Conservation (phyloP, 129 eudicot genomes). For the Chrysanthemum makinoi region DNA sequence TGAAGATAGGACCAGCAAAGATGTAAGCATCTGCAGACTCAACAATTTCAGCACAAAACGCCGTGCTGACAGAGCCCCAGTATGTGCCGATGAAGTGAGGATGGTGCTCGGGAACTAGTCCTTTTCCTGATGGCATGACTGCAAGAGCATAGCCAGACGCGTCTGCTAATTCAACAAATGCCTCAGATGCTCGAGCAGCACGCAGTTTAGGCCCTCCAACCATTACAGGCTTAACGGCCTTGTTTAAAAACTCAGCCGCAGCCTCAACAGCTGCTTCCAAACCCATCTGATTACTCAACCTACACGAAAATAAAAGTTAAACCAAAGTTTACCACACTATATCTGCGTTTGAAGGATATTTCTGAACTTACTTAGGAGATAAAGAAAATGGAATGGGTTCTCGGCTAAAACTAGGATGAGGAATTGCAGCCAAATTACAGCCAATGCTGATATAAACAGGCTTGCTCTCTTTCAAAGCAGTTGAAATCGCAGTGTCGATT, state of each 20-base stretch:
- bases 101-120: conserved; percentile 63
- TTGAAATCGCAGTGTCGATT: conserved; percentile 75
- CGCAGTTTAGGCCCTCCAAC: conserved; percentile 77
- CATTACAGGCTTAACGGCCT: conserved; percentile 73
- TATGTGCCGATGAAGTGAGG: conserved; percentile 74
- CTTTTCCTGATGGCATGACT: conserved; percentile 64
- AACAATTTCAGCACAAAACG: conserved; percentile 76
- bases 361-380: conserved; percentile 51
- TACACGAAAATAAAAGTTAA: conserved; percentile 1
- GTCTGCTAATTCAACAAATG: conserved; percentile 66
- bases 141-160: conserved; percentile 58
- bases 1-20: conserved; percentile 77
- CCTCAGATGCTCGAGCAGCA: conserved; percentile 47
- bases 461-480: conserved; percentile 79
- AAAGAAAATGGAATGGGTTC: conserved; percentile 72
- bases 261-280: conserved; percentile 78
- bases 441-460: conserved; percentile 71
- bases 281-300: conserved; percentile 66
- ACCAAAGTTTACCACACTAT: too few species aligned
- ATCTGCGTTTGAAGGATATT: not conserved
- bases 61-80: conserved; percentile 74
- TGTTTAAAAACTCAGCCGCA: conserved; percentile 60
- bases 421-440: conserved; percentile 68
- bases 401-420: conserved; percentile 67
- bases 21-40: conserved; percentile 79